Evolutionary conservation across 2,329 filamentous ascomycete species (phyloP).

Genomic region (Fusarium goolgardi): DNA sequence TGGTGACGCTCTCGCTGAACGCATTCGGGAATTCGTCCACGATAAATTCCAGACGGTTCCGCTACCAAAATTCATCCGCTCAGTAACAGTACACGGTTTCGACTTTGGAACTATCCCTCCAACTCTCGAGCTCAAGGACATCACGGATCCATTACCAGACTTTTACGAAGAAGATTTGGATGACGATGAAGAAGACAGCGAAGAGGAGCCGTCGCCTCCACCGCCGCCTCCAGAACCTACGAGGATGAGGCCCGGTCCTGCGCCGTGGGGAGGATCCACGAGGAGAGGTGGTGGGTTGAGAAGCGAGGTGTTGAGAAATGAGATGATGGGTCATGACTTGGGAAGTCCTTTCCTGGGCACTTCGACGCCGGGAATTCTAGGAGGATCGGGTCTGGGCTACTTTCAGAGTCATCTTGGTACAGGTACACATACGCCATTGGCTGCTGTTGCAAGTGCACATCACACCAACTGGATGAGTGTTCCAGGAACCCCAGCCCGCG

Average conservation of each 20-base stretch:
- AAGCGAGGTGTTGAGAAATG: conserved; percentile 50
- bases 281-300: conserved; percentile 48
- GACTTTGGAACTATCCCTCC: conserved; percentile 88
- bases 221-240: conserved; percentile 33
- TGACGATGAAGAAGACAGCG: conserved; percentile 59
- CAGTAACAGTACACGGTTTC: conserved; percentile 93
- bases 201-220: conserved; percentile 45
- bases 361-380: conserved; percentile 72
- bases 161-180: conserved; percentile 89
- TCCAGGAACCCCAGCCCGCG: conserved; percentile 30
- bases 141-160: conserved; percentile 93
- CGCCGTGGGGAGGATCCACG: conserved; percentile 29
- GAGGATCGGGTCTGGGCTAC: conserved; percentile 80
- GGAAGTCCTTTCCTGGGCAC: conserved; percentile 69
- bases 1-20: conserved; percentile 83
- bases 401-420: conserved; percentile 83
- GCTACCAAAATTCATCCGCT: conserved; percentile 95
- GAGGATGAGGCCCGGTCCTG: conserved; percentile 39
- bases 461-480: conserved; percentile 52
- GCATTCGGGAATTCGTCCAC: conserved; percentile 93
- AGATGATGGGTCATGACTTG: conserved; percentile 56
- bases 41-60: conserved; percentile 93
- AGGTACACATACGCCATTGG: conserved; percentile 81
- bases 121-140: conserved; percentile 92
- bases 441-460: conserved; percentile 78